phyloP scores from a whole-genome alignment of 2,329 filamentous ascomycete genomes.

The Aspergillus ruber region DNA sequence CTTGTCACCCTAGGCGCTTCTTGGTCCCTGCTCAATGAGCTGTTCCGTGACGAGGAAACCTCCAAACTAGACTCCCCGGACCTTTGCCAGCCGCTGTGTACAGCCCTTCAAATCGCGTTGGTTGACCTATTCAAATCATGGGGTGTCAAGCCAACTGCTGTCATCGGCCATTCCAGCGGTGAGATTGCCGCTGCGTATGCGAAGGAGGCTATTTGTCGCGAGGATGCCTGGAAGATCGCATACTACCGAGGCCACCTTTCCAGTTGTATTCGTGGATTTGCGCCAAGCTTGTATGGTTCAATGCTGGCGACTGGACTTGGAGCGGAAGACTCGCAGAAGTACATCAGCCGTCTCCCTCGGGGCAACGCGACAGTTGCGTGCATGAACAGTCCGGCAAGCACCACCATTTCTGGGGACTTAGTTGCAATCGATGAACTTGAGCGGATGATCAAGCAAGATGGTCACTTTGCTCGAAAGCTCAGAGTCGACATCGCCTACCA shows the following conservation, averaged over 20 bases:
- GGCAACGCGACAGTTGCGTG: constrained; percentile 8
- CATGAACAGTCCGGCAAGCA: constrained; percentile 17
- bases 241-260: constrained; percentile 9
- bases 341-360: not conserved
- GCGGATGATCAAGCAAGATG: constrained; percentile 10
- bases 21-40: not conserved
- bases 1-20: not conserved
- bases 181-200: constrained; percentile 48
- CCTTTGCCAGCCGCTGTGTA: constrained; percentile 19
- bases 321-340: not conserved
- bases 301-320: constrained; percentile 12
- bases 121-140: constrained; percentile 40
- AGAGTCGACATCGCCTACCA: constrained; percentile 17
- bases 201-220: constrained; percentile 19
- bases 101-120: constrained; percentile 45
- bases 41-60: not conserved
- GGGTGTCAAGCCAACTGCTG: constrained; percentile 34
- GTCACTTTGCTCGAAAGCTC: constrained; percentile 12
- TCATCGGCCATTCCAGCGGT: constrained; percentile 44
- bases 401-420: constrained; percentile 17
- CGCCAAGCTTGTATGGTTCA: not conserved
- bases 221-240: constrained; percentile 4
- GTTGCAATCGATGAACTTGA: constrained; percentile 15
- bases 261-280: too few relatives aligned
- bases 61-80: not conserved